phyloP scores from a whole-genome alignment of 2,329 filamentous ascomycete genomes.

The Periconia sp. region DNA sequence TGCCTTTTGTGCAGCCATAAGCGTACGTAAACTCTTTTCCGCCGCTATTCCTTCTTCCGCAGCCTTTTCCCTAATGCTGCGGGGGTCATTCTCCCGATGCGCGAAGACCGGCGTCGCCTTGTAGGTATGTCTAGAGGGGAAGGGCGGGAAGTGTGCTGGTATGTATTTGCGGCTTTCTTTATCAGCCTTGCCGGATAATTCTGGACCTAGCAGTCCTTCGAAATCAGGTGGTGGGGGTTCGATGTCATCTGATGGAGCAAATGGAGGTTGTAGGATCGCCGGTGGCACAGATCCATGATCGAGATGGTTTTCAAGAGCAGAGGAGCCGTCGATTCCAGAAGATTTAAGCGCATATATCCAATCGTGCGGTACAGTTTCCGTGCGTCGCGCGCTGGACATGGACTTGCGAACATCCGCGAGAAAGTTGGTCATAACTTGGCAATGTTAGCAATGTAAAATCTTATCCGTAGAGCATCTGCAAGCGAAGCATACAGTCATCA shows the following conservation, averaged over 20 bases:
- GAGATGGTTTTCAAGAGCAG: slow-evolving; percentile 45
- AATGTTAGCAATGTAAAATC: slow-evolving; percentile 18
- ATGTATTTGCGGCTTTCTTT: slow-evolving; percentile 56
- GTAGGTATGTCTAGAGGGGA: slow-evolving; percentile 67
- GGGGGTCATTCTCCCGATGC: slow-evolving; percentile 60
- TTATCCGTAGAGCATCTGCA: neutral
- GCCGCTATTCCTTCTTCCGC: slow-evolving; percentile 67
- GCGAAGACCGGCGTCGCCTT: slow-evolving; percentile 61
- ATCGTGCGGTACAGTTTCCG: slow-evolving; percentile 59
- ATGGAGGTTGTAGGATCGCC: slow-evolving; percentile 41
- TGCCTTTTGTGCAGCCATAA: slow-evolving; percentile 54
- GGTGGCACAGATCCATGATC: slow-evolving; percentile 42
- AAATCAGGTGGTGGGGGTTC: slow-evolving; percentile 47
- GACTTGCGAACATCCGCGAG: slow-evolving; percentile 57
- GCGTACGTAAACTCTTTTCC: slow-evolving; percentile 64
- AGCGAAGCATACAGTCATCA: slow-evolving; percentile 59
- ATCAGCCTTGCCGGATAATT: slow-evolving; percentile 51
- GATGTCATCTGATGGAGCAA: slow-evolving; percentile 45
- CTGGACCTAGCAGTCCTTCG: slow-evolving; percentile 54
- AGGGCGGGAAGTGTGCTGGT: slow-evolving; percentile 61
- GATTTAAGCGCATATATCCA: slow-evolving; percentile 57
- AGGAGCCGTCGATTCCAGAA: slow-evolving; percentile 41
- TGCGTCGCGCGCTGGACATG: slow-evolving; percentile 60
- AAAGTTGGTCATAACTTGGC: slow-evolving; percentile 57
- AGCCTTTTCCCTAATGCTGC: slow-evolving; percentile 62